Conservation (phyloP, 345 rosid genomes). For the Rhizophora mangle region DNA sequence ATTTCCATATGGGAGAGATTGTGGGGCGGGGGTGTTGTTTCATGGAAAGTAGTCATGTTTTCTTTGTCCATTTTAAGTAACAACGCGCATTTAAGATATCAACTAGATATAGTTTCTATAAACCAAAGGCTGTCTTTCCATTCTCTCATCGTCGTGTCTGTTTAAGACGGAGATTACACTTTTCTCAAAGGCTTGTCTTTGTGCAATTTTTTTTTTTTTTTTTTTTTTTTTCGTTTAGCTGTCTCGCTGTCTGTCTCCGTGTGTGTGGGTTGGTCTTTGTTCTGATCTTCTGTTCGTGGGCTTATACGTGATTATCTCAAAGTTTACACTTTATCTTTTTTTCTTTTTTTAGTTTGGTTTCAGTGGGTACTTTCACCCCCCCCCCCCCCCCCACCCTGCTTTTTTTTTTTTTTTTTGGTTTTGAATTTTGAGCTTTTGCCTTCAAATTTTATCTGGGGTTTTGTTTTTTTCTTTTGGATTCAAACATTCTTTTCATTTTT, state of each 20-base stretch:
- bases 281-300: conserved; percentile 4
- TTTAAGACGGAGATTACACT: not conserved
- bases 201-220: too few species aligned
- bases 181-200: not conserved
- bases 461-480: not conserved
- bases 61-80: not conserved
- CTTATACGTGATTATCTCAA: not conserved
- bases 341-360: not conserved
- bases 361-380: not conserved
- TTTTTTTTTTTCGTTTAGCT: not conserved
- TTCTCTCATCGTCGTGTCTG: not conserved
- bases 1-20: too few species aligned
- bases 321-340: not conserved
- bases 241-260: not conserved
- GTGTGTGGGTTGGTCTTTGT: not conserved
- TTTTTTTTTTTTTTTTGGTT: not conserved
- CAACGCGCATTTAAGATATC: too few species aligned
- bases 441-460: conserved; percentile 17
- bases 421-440: conserved; percentile 7
- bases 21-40: not conserved
- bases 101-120: too few species aligned
- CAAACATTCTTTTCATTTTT: too few species aligned
- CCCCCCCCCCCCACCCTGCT: too few species aligned
- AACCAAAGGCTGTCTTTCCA: too few species aligned
- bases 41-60: not conserved